phyloP scores from a whole-genome alignment of 2,329 filamentous ascomycete genomes.

The Hypoxylon sp. region DNA sequence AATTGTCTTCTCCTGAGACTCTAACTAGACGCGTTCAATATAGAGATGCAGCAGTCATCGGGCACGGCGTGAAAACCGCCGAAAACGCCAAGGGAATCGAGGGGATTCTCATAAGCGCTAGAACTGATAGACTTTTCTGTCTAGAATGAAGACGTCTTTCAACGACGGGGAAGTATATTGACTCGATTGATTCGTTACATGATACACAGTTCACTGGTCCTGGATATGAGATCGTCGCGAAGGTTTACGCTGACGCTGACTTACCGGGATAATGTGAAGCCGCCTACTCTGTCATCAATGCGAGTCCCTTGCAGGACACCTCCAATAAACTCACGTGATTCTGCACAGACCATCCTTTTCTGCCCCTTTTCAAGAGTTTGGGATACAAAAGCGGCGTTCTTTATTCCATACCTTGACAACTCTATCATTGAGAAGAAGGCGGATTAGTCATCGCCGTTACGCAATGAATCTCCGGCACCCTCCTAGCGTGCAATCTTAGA shows the following conservation, averaged over 20 bases:
- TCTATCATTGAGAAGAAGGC: no score
- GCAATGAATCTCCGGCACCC: no score
- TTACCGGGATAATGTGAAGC: background rate
- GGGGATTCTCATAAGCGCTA: background rate
- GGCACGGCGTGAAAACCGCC: background rate
- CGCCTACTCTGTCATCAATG: background rate
- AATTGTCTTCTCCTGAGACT: background rate
- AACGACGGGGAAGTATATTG: background rate
- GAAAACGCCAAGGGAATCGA: background rate
- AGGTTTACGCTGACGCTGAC: background rate
- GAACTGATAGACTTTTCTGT: background rate
- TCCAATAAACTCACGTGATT: constrained; percentile 4
- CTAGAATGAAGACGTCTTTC: background rate
- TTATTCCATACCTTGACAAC: no score
- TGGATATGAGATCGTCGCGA: background rate
- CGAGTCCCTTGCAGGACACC: constrained; percentile 10
- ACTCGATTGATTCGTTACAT: background rate
- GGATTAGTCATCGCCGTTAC: no score
- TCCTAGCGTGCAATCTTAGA: no score
- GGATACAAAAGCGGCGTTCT: background rate
- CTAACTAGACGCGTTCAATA: background rate
- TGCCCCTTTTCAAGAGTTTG: background rate
- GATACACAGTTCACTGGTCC: background rate
- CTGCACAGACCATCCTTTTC: background rate
- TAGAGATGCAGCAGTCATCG: background rate